Conservation (phyloP, 108 stramenopile genomes). For the Mediolabrus comicus region DNA sequence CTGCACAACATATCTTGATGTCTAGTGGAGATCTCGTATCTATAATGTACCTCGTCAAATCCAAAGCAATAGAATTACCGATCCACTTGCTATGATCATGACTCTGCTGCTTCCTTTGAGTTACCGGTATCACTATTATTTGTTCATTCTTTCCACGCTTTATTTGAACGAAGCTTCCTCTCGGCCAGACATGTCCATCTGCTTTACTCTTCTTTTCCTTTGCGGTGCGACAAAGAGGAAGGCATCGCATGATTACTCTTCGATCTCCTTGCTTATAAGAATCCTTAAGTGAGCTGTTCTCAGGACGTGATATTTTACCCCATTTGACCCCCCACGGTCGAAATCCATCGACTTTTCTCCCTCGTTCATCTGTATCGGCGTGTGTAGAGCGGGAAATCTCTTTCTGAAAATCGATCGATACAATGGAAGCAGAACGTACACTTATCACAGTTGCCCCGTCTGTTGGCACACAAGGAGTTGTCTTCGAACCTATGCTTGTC, state of each 20-base stretch:
- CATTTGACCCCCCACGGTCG: conserved; percentile 35
- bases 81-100: conserved; percentile 68
- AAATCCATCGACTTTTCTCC: neutral
- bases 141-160: neutral
- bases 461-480: conserved; percentile 19
- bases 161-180: conserved; percentile 62
- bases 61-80: conserved; percentile 48
- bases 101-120: conserved; percentile 67
- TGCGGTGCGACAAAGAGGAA: conserved; percentile 43
- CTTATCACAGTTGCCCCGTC: neutral
- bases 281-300: too few relatives aligned
- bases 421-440: conserved; percentile 13
- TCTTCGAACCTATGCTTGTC: conserved; percentile 33
- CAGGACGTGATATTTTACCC: conserved; percentile 6
- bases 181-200: conserved; percentile 82
- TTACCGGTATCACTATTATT: conserved; percentile 20
- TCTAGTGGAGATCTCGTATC: conserved; percentile 8
- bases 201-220: conserved; percentile 51
- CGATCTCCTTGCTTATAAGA: conserved; percentile 27
- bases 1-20: conserved; percentile 50
- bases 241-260: conserved; percentile 54
- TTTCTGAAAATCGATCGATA: conserved; percentile 12
- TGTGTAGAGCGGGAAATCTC: conserved; percentile 8
- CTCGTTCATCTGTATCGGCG: conserved; percentile 3
- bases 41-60: conserved; percentile 45